Evolutionary conservation across 306 rosid species (phyloP).

Genomic region (Cicer yamashitae): DNA sequence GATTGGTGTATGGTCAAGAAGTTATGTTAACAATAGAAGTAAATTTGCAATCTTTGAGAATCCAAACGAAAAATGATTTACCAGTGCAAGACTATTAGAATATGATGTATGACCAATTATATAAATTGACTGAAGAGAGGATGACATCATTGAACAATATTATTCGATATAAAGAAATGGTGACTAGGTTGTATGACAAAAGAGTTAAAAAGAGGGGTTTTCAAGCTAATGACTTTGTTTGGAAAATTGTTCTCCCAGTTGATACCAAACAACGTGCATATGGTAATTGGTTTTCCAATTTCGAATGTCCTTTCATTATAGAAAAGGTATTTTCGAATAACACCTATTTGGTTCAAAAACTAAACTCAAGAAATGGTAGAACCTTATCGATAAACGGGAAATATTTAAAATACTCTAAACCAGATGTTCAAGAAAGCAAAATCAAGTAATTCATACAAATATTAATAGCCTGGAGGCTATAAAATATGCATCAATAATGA

Average conservation of each 20-base stretch:
- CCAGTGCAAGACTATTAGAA: background rate
- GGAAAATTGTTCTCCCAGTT: background rate
- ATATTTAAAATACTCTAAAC: no score
- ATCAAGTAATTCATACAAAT: no score
- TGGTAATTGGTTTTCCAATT: no score
- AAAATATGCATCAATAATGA: no score
- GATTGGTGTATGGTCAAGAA: background rate
- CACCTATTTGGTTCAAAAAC: no score
- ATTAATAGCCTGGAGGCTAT: no score
- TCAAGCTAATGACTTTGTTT: background rate
- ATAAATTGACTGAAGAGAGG: background rate
- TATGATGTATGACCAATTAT: background rate
- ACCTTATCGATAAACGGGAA: no score
- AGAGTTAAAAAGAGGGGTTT: background rate
- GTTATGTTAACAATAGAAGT: background rate
- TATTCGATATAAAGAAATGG: background rate
- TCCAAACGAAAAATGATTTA: background rate
- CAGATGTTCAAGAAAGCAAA: no score
- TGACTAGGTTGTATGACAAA: background rate
- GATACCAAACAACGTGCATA: background rate
- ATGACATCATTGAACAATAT: background rate
- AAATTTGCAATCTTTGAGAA: background rate
- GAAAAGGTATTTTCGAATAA: no score
- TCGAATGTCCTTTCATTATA: no score
- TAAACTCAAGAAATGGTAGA: no score